Conservation (phyloP, 148 eudicot species). For the Linanthus parryae region DNA sequence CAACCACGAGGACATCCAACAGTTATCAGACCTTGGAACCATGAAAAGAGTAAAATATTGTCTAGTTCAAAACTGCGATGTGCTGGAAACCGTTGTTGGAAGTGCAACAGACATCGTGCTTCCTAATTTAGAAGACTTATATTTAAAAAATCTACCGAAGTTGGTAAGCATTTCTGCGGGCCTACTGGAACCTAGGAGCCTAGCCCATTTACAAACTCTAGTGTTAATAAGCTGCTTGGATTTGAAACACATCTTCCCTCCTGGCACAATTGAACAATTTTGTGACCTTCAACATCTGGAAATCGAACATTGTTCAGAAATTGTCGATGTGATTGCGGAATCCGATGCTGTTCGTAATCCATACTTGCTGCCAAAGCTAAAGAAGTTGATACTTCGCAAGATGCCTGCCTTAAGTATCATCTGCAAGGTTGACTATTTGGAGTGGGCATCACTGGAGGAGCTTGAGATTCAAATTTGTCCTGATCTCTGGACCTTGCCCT, state of each 20-base stretch:
- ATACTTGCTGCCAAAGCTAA: constrained; percentile 4
- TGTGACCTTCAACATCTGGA: neutral
- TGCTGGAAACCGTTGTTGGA: constrained; percentile 3
- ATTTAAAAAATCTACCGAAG: constrained; percentile 1
- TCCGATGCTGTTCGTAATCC: neutral
- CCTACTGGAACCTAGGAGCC: neutral
- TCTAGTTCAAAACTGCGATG: constrained; percentile 1
- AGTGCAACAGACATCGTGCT: neutral
- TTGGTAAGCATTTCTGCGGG: constrained; percentile 9
- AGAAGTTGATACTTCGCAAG: neutral
- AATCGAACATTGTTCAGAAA: constrained; percentile 2
- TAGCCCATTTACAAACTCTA: constrained; percentile 4
- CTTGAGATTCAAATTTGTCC: neutral
- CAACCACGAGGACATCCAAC: constrained; percentile 6
- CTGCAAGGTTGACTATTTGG: neutral
- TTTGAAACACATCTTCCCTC: constrained; percentile 4
- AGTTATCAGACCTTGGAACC: neutral
- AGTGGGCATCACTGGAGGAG: constrained; percentile 10
- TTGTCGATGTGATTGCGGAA: neutral
- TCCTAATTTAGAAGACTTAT: constrained; percentile 7
- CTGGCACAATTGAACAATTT: neutral
- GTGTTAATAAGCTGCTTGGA: neutral
- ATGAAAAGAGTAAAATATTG: constrained; percentile 6
- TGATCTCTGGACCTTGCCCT: neutral
- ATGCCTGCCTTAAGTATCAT: constrained; percentile 1